These are phyloP conservation scores for Posidonia australis DNA, from an alignment of 106 monocot species.

Conservation along the genomic window DNA sequence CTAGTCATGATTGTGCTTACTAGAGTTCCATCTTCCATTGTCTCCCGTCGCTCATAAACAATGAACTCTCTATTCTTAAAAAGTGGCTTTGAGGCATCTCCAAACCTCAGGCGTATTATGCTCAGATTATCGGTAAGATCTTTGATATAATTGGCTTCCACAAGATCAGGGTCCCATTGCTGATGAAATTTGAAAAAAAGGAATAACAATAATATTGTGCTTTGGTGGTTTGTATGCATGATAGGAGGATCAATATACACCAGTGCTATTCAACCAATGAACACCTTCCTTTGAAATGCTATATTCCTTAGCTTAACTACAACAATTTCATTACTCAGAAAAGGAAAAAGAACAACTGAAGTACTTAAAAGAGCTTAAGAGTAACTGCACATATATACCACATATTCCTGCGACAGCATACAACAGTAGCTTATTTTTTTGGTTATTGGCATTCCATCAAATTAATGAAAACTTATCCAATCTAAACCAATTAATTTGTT, in stretches of 20 bases:
- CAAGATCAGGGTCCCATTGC: conserved; percentile 83
- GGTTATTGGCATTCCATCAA: too few relatives aligned
- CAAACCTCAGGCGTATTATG: conserved; percentile 68
- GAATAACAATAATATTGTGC: too few relatives aligned
- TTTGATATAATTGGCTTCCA: conserved; percentile 71
- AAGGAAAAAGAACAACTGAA: not conserved
- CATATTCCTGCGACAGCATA: too few relatives aligned
- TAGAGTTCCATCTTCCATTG: conserved; percentile 81
- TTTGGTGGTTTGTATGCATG: not conserved
- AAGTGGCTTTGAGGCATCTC: conserved; percentile 50
- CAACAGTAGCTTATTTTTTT: too few relatives aligned
- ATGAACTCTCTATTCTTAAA: conserved; percentile 84
- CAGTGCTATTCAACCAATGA: too few relatives aligned
- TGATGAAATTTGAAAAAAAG: conserved; percentile 7
- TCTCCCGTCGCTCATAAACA: conserved; percentile 75
- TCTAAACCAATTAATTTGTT: too few relatives aligned
- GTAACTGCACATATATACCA: not conserved
- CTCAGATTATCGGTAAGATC: conserved; percentile 57
- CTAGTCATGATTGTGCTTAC: conserved; percentile 21
- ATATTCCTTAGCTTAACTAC: not conserved
- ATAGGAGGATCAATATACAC: not conserved
- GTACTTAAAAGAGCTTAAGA: not conserved
- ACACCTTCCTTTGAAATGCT: not conserved
- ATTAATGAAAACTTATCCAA: too few relatives aligned
- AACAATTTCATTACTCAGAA: not conserved